Conservation (phyloP, 192 early-diverging fungal species). For the Coemansia sp. region DNA sequence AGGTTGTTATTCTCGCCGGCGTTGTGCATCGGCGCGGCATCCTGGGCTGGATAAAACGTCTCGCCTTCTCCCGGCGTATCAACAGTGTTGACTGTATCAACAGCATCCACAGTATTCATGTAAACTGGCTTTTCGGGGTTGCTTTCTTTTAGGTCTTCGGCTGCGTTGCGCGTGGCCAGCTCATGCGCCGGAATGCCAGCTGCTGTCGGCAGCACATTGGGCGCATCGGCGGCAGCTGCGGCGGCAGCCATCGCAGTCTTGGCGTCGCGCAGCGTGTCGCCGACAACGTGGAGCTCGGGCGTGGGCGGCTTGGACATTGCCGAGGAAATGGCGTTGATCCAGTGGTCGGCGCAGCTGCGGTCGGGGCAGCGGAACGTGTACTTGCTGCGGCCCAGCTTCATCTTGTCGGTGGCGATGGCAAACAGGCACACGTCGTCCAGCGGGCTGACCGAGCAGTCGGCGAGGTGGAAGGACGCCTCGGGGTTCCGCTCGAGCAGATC, state of each 20-base stretch:
- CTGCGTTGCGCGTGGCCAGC: conserved; percentile 13
- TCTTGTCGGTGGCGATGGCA: conserved; percentile 12
- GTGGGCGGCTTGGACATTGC: conserved; percentile 7
- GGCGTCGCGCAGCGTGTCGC: conserved; percentile 33
- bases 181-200: conserved; percentile 21
- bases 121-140: too few species aligned
- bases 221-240: not conserved
- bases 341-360: conserved; percentile 13
- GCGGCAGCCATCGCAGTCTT: conserved; percentile 8
- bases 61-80: not conserved
- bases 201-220: conserved; percentile 16
- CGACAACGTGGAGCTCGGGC: conserved; percentile 8
- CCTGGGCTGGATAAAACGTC: not conserved
- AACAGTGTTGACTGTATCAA: too few species aligned
- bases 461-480: conserved; percentile 27
- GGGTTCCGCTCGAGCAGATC: conserved; percentile 35
- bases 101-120: too few species aligned
- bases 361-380: conserved; percentile 30
- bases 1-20: not conserved
- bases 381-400: conserved; percentile 29
- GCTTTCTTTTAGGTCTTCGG: conserved; percentile 13
- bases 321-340: conserved; percentile 30
- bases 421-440: conserved; percentile 29
- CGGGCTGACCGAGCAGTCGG: conserved; percentile 17
- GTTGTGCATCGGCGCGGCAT: not conserved